Evolutionary conservation across 352 stramenopile species (phyloP).

Genomic region (Plasmopara halstedii): DNA sequence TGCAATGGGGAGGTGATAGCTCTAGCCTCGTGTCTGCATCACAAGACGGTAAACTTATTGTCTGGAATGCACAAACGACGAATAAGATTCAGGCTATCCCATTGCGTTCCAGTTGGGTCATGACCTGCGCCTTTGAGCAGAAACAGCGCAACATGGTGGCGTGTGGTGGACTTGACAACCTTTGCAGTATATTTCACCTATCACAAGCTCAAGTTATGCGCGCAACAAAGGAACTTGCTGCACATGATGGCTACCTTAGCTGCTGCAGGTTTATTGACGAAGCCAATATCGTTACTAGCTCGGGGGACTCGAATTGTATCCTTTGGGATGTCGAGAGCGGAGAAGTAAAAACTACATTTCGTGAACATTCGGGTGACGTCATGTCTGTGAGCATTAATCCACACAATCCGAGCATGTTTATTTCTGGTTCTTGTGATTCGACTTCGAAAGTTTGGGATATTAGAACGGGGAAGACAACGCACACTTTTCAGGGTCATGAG

Average conservation of each 20-base stretch:
- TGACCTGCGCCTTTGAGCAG: slow-evolving; percentile 99
- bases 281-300: slow-evolving; percentile 89
- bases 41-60: slow-evolving; percentile 98
- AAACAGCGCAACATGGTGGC: slow-evolving; percentile 95
- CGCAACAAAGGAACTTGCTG: slow-evolving; percentile 92
- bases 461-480: slow-evolving; percentile 90
- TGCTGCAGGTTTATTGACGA: slow-evolving; percentile 98
- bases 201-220: slow-evolving; percentile 85
- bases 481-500: slow-evolving; percentile 97
- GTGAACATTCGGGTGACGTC: slow-evolving; percentile 96
- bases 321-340: slow-evolving; percentile 97
- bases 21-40: slow-evolving; percentile 88
- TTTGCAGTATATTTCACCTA: slow-evolving; percentile 99
- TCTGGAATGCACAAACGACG: slow-evolving; percentile 97
- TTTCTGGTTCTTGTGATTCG: slow-evolving; percentile 95
- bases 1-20: slow-evolving; percentile 96
- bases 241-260: slow-evolving; percentile 97
- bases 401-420: slow-evolving; percentile 95
- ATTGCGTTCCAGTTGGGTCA: slow-evolving; percentile 97
- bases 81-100: slow-evolving; percentile 97
- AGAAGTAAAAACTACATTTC: slow-evolving; percentile 93
- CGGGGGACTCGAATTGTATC: slow-evolving; percentile 97
- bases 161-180: slow-evolving; percentile 97
- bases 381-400: slow-evolving; percentile 96
- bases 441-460: slow-evolving; percentile 98